Base-by-base conservation (phyloP, 768 basidiomycete species). In the Suillus bovinus region DNA sequence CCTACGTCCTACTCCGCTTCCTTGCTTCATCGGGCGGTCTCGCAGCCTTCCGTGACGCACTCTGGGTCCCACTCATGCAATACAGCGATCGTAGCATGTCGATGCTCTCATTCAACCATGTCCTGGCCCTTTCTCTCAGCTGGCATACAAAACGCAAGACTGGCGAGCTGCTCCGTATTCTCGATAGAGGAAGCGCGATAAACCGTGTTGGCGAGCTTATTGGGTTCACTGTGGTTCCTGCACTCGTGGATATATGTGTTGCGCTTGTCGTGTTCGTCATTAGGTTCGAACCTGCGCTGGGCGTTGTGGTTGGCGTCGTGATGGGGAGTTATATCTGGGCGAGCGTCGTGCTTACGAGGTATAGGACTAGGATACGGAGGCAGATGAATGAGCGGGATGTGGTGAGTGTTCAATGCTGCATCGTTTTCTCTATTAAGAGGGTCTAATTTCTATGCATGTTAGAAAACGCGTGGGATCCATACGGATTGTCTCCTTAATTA, bases 61-160 rank as follows among this genome's bases (percentile, higher is more conserved):
- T 94, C 3, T 96, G 93, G 91, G 84, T 89, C 2, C 92, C 94
- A 1, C 90, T 99, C 47, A 90, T 94, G 84, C 93, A 94, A 74
- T 91, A 87, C 72, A 92, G 91, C 0, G 93, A 96, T 70, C 78
- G 88, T 68, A 84, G 85, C 84, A 65, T 62, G 77, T 69, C 49
- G 4, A 60, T 58, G 47, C 79, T 95, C 58, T 90, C 93, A 11
- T 93, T 91, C 76, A 86, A 94, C 63, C 95, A 96, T 69, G 76
- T 97, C 2, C 81, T 98, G 11, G 91, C 93, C 64, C 84, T 98
- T 5, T 92, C 91, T 1, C 87, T 95, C 65, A 83, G 89, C 5
- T 94, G 89, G 83, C 93, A 90, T 71, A 90, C 85, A 6, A 88
- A 83, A 60, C 82, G 88, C 54, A 94, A 91, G 78, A 93, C 94